Conservation (phyloP, 2,329 filamentous ascomycete genomes). For the Diaporthe batatas region DNA sequence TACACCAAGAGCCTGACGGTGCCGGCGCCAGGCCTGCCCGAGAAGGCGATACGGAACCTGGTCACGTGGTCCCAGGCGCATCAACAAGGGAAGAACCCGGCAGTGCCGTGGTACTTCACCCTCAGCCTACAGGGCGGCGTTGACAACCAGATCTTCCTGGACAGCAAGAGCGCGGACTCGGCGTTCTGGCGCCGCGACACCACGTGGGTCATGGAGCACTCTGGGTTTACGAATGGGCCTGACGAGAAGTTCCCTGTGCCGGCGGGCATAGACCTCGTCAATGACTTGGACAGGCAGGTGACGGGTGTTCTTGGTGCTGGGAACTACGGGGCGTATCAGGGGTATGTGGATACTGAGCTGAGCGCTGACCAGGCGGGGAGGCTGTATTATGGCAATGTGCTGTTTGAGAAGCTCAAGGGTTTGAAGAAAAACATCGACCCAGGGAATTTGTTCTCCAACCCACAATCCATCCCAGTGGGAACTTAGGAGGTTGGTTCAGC, state of each 20-base stretch:
- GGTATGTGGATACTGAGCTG: slow-evolving; percentile 49
- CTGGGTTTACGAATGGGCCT: slow-evolving; percentile 22
- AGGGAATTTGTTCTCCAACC: slow-evolving; percentile 46
- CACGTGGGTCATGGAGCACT: slow-evolving; percentile 49
- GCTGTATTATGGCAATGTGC: slow-evolving; percentile 48
- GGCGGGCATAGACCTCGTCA: slow-evolving; percentile 44
- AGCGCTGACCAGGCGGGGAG: slow-evolving; percentile 45
- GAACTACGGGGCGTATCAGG: slow-evolving; percentile 48
- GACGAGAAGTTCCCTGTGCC: slow-evolving; percentile 37
- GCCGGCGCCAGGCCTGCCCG: slow-evolving; percentile 44
- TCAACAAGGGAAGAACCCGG: slow-evolving; percentile 14
- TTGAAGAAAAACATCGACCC: slow-evolving; percentile 55
- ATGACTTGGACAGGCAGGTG: slow-evolving; percentile 45
- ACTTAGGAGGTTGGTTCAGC: neutral
- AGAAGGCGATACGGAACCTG: slow-evolving; percentile 45
- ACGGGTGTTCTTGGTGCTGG: slow-evolving; percentile 42
- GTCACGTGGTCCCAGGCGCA: slow-evolving; percentile 45
- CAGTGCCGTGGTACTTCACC: slow-evolving; percentile 49
- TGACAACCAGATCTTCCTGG: slow-evolving; percentile 45
- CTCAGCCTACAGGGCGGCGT: slow-evolving; percentile 50
- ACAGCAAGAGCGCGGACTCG: slow-evolving; percentile 41
- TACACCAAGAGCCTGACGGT: slow-evolving; percentile 54
- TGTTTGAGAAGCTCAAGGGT: slow-evolving; percentile 46
- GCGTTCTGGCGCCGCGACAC: slow-evolving; percentile 48
- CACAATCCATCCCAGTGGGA: slow-evolving; percentile 46